A percentile compares a stretch with the other conserved stretches of the same genome.
These are phyloP conservation scores for Acanthamoeba divionensis DNA, from an alignment of 208 protist species.

Conservation along the genomic window DNA sequence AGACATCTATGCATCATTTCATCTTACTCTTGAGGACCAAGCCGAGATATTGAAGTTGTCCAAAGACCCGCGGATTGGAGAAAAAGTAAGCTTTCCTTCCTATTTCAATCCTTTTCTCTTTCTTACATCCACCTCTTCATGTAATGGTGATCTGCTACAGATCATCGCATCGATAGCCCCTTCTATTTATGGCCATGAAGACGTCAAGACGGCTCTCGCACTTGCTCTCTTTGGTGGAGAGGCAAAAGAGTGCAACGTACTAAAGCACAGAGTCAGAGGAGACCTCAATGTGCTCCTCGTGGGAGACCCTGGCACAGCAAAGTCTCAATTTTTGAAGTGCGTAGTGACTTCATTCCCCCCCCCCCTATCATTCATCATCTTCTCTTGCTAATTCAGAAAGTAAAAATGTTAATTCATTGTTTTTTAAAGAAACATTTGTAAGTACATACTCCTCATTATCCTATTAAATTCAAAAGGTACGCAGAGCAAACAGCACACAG, in stretches of 20 bases:
- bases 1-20: constrained; percentile 84
- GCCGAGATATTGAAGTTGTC: constrained; percentile 80
- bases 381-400: neutral
- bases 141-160: constrained; percentile 64
- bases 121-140: neutral
- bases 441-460: no score
- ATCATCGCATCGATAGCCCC: constrained; percentile 97
- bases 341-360: neutral
- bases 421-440: no score
- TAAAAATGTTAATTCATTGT: no score
- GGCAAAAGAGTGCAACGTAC: constrained; percentile 72
- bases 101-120: neutral
- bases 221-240: constrained; percentile 95
- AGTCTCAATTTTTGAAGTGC: constrained; percentile 85
- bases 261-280: constrained; percentile 96
- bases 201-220: constrained; percentile 97
- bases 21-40: constrained; percentile 89
- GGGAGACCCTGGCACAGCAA: constrained; percentile 97
- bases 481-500: constrained; percentile 97
- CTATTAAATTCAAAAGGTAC: constrained; percentile 99
- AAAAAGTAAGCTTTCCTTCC: neutral
- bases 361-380: neutral
- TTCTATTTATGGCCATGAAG: constrained; percentile 98
- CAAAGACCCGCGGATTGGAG: constrained; percentile 78
- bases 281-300: constrained; percentile 99